Evolutionary conservation across 306 rosid genomes (phyloP), one percentile per base, ranked within the genome.

Genomic region (Cicer judaicum): DNA sequence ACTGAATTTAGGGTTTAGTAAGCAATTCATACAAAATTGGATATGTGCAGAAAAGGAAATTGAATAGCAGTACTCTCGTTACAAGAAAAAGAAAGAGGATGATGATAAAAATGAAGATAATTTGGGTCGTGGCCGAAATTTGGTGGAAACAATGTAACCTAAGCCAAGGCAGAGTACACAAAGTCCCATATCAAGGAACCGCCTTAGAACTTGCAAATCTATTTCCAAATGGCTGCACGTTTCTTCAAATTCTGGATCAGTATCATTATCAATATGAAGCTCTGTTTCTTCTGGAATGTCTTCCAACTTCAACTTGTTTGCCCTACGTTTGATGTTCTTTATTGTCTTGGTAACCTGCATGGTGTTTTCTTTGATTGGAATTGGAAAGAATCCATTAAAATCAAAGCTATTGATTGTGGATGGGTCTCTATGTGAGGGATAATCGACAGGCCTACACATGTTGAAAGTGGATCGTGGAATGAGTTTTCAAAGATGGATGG

Each of bases 261-360:
- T 16, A 24, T 0, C 15, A 38, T 47, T 6, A 10, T 10, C 67
- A 13, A 72, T 8, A 14, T 46, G 48, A 57, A 77, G 36, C 56
- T 69, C 76, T 40, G 19, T 21, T 49, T 69, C 81, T 19, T 78
- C 76, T 40, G 81, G 81, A 69, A 78, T 78, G 1, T 60, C 61
- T 21, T 69, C 71, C 46, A 78, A 78, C 64, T 36, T 68, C 49
- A 14, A 52, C 53, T 39, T 68, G 7, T 24, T 55, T 7, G 12
- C 6, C 24, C 15, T 55, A 5, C 7, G 38, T 14, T 61, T 66
- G 18, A 7, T 11, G 13, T 64, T 75, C 47, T 21, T 57, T 29
- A 29, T 29, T 11, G 4, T 43, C 9, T 42, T 64, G 0, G 38
- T 14, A 42, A 64, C 15, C 0, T 24, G 2, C 39, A 42, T 46